Evolutionary conservation across 345 rosid genomes (phyloP), one percentile per base, ranked within the genome.

Genomic region (Ricinus communis): DNA sequence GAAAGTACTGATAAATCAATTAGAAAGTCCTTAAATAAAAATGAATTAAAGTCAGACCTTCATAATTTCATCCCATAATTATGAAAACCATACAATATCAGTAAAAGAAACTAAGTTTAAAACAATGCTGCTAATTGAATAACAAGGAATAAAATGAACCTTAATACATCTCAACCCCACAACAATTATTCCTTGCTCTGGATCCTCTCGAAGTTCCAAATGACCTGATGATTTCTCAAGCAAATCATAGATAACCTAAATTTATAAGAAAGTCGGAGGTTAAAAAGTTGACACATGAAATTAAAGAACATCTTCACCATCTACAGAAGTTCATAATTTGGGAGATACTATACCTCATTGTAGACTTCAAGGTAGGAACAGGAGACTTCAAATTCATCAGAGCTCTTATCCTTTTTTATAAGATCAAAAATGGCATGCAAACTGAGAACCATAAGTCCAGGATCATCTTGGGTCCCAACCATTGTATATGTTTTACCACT

Each of bases 371-470:
- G 87, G 79, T 91, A 94, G 80, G 98, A 94, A 78, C 98, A 94
- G 61, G 86, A 74, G 64, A 94, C 96, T 82, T 94, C 91, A 82
- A 91, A 87, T 6, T 81, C 87, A 77, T 90, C 90, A 21, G 89
- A 84, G 81, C 84, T 83, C 63, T 81, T 86, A 65, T 90, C 93
- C 77, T 77, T 77, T 79, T 83, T 81, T 31, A 94, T 88, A 78
- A 82, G 87, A 78, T 86, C 85, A 76, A 94, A 94, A n/a, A 94
- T 80, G 10, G 93, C 88, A 75, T 90, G 80, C 86, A 91, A 75
- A 74, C 98, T 88, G 70, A 94, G 95, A 84, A 94, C 95, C 98
- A 94, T 94, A 73, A 94, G 90, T 74, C 98, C 98, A 62, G 98
- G 98, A 76, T 94, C 98, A 76, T 82, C 81, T 70, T 71, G 73